phyloP scores from a whole-genome alignment of 2,329 filamentous ascomycete genomes.

The Xylogone sp. region DNA sequence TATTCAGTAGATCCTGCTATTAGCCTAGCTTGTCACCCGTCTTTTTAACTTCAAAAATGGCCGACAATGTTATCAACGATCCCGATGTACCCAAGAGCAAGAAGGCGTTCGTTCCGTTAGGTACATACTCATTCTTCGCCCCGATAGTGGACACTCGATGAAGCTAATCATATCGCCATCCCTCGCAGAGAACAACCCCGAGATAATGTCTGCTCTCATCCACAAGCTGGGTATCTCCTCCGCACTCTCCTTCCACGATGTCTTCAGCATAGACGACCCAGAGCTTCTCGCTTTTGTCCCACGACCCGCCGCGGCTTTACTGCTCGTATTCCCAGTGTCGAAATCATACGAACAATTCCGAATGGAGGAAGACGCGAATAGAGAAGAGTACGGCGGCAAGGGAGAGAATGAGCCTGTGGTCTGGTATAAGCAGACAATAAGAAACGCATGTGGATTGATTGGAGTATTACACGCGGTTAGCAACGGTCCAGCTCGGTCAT shows the following conservation, averaged over 20 bases:
- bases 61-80: constrained; percentile 9
- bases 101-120: constrained; percentile 29
- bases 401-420: constrained; percentile 72
- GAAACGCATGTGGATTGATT: constrained; percentile 92
- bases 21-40: no score
- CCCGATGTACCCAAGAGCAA: constrained; percentile 25
- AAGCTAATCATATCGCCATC: background rate
- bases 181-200: constrained; percentile 72
- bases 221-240: constrained; percentile 77
- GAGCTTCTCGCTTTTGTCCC: constrained; percentile 86
- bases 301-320: constrained; percentile 80
- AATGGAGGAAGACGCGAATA: constrained; percentile 65
- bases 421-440: constrained; percentile 95
- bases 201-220: constrained; percentile 81
- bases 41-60: background rate
- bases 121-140: constrained; percentile 11
- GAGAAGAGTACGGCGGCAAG: constrained; percentile 60
- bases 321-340: constrained; percentile 89
- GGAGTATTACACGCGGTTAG: constrained; percentile 78
- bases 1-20: no score
- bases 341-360: constrained; percentile 78
- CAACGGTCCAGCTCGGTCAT: constrained; percentile 79
- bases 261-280: constrained; percentile 86
- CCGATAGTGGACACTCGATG: background rate
- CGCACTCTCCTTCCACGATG: constrained; percentile 81